Conservation (phyloP, 495 filamentous ascomycete species). For the Hyaloscypha hepaticicola region DNA sequence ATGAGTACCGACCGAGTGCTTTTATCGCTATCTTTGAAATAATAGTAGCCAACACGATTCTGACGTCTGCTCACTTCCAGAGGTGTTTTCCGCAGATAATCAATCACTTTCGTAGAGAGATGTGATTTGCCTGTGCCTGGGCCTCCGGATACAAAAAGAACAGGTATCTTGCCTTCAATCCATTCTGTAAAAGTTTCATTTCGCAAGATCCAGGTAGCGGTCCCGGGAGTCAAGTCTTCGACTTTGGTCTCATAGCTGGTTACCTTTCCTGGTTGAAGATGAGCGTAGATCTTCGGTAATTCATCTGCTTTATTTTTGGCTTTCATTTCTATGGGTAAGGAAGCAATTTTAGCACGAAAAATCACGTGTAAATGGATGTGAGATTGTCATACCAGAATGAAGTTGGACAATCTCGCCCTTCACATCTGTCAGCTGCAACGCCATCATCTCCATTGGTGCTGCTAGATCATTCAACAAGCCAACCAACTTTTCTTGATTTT, state of each 20-base stretch:
- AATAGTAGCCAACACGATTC: slow-evolving; percentile 21
- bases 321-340: slow-evolving; percentile 14
- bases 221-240: slow-evolving; percentile 16
- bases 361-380: background rate
- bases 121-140: slow-evolving; percentile 22
- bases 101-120: slow-evolving; percentile 21
- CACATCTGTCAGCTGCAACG: slow-evolving; percentile 16
- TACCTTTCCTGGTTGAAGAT: slow-evolving; percentile 19
- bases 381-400: slow-evolving; percentile 7
- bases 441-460: slow-evolving; percentile 22
- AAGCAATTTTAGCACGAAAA: background rate
- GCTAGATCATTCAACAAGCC: slow-evolving; percentile 17
- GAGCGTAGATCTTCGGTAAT: slow-evolving; percentile 17
- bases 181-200: slow-evolving; percentile 12
- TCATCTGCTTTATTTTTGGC: slow-evolving; percentile 16
- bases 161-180: slow-evolving; percentile 11
- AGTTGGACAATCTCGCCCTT: slow-evolving; percentile 11
- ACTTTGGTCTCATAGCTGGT: slow-evolving; percentile 15
- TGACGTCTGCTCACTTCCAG: background rate
- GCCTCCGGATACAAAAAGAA: slow-evolving; percentile 16
- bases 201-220: slow-evolving; percentile 15
- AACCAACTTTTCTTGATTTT: slow-evolving; percentile 17
- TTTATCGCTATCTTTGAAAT: slow-evolving; percentile 17
- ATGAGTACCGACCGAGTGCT: slow-evolving; percentile 15
- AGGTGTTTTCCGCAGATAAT: slow-evolving; percentile 17